Conservation (phyloP, 345 rosid species). For the Streptanthus diversifolius region DNA sequence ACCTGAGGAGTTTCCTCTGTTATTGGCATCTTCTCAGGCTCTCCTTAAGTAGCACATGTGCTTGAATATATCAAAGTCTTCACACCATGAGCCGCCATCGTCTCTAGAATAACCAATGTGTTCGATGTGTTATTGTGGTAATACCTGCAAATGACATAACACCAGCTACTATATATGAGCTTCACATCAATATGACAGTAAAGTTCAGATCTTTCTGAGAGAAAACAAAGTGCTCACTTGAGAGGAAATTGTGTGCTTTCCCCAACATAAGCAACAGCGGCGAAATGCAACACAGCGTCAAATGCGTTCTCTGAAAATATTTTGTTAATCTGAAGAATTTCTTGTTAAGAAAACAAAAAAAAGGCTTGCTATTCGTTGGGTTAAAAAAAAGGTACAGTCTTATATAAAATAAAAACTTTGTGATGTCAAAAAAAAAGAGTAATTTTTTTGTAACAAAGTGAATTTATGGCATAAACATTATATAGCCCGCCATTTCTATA, state of each 20-base stretch:
- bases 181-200: background rate
- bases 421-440: too few relatives aligned
- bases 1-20: slow-evolving; percentile 51
- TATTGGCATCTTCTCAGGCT: slow-evolving; percentile 41
- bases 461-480: too few relatives aligned
- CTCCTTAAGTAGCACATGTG: background rate
- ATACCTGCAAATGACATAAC: slow-evolving; percentile 36
- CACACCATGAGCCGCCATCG: slow-evolving; percentile 52
- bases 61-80: slow-evolving; percentile 62
- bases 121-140: slow-evolving; percentile 61
- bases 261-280: slow-evolving; percentile 69
- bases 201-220: background rate
- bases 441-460: too few relatives aligned
- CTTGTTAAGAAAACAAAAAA: slow-evolving; percentile 27
- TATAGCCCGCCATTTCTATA: too few relatives aligned
- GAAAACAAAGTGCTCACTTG: slow-evolving; percentile 30
- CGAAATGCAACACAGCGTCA: slow-evolving; percentile 57
- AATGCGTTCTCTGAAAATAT: slow-evolving; percentile 48
- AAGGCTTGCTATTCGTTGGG: background rate
- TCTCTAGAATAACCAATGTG: slow-evolving; percentile 48
- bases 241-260: slow-evolving; percentile 62
- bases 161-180: background rate
- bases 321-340: slow-evolving; percentile 37
- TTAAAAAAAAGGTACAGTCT: too few relatives aligned
- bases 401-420: too few relatives aligned